These are phyloP conservation scores for Calonectria crousiana DNA, from an alignment of 2,329 filamentous ascomycete genomes.

Conservation along the genomic window DNA sequence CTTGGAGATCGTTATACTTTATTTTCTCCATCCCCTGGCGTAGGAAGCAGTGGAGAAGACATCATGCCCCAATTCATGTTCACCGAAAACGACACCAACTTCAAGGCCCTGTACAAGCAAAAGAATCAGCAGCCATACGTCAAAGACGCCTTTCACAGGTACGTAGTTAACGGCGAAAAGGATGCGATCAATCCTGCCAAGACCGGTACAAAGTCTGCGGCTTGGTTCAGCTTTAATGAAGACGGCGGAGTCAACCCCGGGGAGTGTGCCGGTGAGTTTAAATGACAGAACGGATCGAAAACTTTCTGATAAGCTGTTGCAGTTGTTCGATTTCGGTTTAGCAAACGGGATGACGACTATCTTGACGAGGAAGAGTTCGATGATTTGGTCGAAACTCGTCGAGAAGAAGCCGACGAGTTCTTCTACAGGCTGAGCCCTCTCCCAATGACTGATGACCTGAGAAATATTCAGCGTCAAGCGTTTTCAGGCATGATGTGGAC, in stretches of 20 bases:
- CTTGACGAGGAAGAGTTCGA: conserved; percentile 95
- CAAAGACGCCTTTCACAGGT: conserved; percentile 93
- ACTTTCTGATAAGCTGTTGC: not conserved
- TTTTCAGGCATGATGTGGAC: conserved; percentile 99
- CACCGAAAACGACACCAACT: conserved; percentile 96
- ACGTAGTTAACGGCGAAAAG: conserved; percentile 86
- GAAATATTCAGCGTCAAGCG: conserved; percentile 95
- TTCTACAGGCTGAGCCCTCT: conserved; percentile 93
- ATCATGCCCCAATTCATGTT: conserved; percentile 88
- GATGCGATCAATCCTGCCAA: conserved; percentile 83
- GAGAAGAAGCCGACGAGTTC: conserved; percentile 94
- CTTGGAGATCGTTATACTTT: conserved; percentile 87
- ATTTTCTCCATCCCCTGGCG: conserved; percentile 89
- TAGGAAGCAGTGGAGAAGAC: conserved; percentile 82
- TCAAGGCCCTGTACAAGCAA: conserved; percentile 79
- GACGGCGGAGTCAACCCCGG: conserved; percentile 88
- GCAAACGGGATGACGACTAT: conserved; percentile 79
- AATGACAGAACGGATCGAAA: conserved; percentile 50
- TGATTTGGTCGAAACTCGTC: conserved; percentile 86
- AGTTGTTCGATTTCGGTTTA: conserved; percentile 93
- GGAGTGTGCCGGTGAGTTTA: conserved; percentile 82
- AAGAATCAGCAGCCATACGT: conserved; percentile 87
- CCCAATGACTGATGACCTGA: conserved; percentile 92
- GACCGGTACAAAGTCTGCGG: conserved; percentile 87
- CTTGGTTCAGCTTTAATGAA: conserved; percentile 94